Evolutionary conservation across 495 filamentous ascomycete species (phyloP).

Genomic region (Aspergillus indologenus): DNA sequence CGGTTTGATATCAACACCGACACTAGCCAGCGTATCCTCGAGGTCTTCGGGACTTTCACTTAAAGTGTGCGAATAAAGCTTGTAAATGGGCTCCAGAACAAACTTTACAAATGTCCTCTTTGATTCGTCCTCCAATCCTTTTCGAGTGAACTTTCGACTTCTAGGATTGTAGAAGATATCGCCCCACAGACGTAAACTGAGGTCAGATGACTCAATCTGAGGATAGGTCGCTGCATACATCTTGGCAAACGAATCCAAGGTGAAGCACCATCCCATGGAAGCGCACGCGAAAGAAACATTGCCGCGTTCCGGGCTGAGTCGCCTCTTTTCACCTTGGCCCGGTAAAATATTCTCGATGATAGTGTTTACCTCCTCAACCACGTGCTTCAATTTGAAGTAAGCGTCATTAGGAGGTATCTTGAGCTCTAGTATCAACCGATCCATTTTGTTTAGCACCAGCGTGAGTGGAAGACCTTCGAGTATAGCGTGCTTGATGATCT

Average conservation of each 20-base stretch:
- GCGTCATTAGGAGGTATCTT: constrained; percentile 93
- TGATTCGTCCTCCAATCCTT: constrained; percentile 73
- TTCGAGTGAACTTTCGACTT: constrained; percentile 86
- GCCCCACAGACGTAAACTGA: constrained; percentile 83
- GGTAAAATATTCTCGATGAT: constrained; percentile 86
- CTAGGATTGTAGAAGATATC: constrained; percentile 94
- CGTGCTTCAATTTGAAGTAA: constrained; percentile 98
- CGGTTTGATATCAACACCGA: constrained; percentile 85
- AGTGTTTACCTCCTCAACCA: constrained; percentile 96
- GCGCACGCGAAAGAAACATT: constrained; percentile 95
- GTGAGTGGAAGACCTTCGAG: constrained; percentile 86
- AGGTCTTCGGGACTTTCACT: constrained; percentile 86
- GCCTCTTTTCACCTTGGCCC: constrained; percentile 72
- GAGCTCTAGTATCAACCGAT: constrained; percentile 88
- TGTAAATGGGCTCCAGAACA: constrained; percentile 94
- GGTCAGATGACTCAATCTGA: constrained; percentile 73
- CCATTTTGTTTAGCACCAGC: constrained; percentile 94
- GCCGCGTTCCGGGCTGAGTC: constrained; percentile 92
- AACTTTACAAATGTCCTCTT: constrained; percentile 93
- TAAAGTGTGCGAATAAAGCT: constrained; percentile 93
- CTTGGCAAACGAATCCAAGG: constrained; percentile 84
- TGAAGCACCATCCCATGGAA: constrained; percentile 95
- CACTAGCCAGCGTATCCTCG: constrained; percentile 70
- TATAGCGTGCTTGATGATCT: constrained; percentile 93
- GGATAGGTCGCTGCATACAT: constrained; percentile 93